Conservation (phyloP, 768 basidiomycete genomes). For the Myochromella boudieri region DNA sequence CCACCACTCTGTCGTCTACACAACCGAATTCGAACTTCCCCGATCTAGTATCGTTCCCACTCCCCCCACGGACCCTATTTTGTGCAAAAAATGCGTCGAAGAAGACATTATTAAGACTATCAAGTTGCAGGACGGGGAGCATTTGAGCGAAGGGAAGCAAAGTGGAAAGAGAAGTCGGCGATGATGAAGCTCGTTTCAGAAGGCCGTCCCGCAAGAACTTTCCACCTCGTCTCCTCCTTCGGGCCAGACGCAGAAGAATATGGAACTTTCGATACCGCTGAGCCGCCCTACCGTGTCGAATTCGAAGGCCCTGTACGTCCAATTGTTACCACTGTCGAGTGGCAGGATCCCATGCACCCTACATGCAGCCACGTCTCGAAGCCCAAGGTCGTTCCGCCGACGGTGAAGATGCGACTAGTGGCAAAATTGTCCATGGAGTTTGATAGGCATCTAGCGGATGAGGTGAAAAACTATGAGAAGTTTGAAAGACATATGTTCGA, state of each 20-base stretch:
- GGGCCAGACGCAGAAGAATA: neutral
- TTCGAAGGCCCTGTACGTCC: conserved; percentile 13
- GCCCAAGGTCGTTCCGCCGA: conserved; percentile 26
- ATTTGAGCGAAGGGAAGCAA: conserved; percentile 15
- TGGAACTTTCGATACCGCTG: neutral
- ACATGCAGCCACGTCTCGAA: conserved; percentile 30
- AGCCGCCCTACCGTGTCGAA: conserved; percentile 1
- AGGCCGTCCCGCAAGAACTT: conserved; percentile 4
- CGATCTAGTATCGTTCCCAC: conserved; percentile 10
- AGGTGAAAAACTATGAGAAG: conserved; percentile 43
- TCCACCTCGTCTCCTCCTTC: conserved; percentile 3
- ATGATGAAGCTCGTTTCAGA: neutral
- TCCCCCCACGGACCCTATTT: conserved; percentile 1
- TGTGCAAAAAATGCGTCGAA: conserved; percentile 40
- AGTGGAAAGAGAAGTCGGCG: conserved; percentile 18
- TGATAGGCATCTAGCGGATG: conserved; percentile 37
- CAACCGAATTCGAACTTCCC: conserved; percentile 39
- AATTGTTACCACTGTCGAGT: conserved; percentile 23
- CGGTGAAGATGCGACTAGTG: conserved; percentile 37
- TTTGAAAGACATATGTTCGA: conserved; percentile 47
- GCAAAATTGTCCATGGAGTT: conserved; percentile 42
- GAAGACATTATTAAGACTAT: conserved; percentile 24
- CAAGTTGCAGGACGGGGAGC: conserved; percentile 24
- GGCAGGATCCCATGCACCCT: conserved; percentile 28
- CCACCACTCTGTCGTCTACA: conserved; percentile 52